These are phyloP conservation scores for Venturiaceae sp. DNA, from an alignment of 2,329 filamentous ascomycete genomes.

Conservation along the genomic window DNA sequence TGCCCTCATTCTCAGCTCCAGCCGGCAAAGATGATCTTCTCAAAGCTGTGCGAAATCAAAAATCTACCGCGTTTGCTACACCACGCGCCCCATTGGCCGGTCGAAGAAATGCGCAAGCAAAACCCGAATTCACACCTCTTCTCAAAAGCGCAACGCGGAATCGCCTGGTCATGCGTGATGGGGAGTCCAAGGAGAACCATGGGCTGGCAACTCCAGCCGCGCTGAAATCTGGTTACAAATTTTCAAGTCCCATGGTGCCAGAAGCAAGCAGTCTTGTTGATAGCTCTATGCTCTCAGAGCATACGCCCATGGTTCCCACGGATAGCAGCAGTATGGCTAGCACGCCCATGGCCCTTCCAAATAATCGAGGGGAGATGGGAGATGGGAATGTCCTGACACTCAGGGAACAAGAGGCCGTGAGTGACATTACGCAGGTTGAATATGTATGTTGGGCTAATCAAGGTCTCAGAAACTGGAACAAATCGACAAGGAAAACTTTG, in stretches of 20 bases:
- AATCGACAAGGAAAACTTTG: slow-evolving; percentile 98
- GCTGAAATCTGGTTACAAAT: slow-evolving; percentile 50
- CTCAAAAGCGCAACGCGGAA: slow-evolving; percentile 75
- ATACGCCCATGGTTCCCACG: slow-evolving; percentile 66
- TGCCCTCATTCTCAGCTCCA: slow-evolving; percentile 78
- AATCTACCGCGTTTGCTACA: slow-evolving; percentile 52
- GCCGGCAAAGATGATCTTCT: slow-evolving; percentile 65
- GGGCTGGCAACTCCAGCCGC: slow-evolving; percentile 58
- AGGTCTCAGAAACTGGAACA: slow-evolving; percentile 63
- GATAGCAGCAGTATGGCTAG: slow-evolving; percentile 68
- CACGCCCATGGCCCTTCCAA: slow-evolving; percentile 66
- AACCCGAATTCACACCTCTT: slow-evolving; percentile 85
- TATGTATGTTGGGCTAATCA: not conserved
- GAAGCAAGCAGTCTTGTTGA: slow-evolving; percentile 65
- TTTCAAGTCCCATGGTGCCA: slow-evolving; percentile 66
- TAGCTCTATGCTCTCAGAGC: slow-evolving; percentile 47
- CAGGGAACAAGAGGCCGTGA: slow-evolving; percentile 84
- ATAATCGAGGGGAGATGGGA: slow-evolving; percentile 49
- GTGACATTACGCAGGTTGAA: slow-evolving; percentile 12
- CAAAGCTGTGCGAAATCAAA: slow-evolving; percentile 27
- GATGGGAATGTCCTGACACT: slow-evolving; percentile 85
- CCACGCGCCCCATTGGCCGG: slow-evolving; percentile 66
- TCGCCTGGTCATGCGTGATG: slow-evolving; percentile 33
- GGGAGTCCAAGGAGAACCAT: slow-evolving; percentile 27
- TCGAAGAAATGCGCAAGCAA: slow-evolving; percentile 41